Percentiles rank a stretch among this genome's conserved stretches.
phyloP scores from a whole-genome alignment of 1,284 basidiomycete genomes.

The Crepidotus sp. region DNA sequence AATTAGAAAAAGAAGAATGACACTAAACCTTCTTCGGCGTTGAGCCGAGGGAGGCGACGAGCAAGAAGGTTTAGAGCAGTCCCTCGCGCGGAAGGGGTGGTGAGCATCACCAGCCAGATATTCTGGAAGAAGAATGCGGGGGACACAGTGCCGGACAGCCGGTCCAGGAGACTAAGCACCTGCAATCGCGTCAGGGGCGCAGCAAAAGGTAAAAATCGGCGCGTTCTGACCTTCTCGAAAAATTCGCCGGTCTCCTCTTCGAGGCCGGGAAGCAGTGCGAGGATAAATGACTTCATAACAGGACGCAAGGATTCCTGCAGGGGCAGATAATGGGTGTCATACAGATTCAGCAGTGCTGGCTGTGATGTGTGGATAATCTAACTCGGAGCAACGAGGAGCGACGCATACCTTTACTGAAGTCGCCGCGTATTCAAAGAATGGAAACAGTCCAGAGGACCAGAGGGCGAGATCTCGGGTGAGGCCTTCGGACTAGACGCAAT shows the following conservation, averaged over 20 bases:
- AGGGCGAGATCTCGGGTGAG: slow-evolving; percentile 81
- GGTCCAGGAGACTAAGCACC: slow-evolving; percentile 80
- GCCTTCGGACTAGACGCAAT: slow-evolving; percentile 64
- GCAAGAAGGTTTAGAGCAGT: slow-evolving; percentile 84
- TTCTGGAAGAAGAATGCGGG: slow-evolving; percentile 91
- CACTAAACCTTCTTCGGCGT: slow-evolving; percentile 56
- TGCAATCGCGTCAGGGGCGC: slow-evolving; percentile 25
- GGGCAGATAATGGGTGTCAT: slow-evolving; percentile 86
- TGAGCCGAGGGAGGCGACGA: slow-evolving; percentile 64
- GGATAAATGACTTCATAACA: slow-evolving; percentile 87
- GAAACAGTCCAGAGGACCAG: slow-evolving; percentile 96
- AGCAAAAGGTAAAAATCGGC: background rate
- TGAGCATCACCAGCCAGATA: slow-evolving; percentile 89
- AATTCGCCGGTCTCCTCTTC: slow-evolving; percentile 96
- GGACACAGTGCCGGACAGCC: slow-evolving; percentile 74
- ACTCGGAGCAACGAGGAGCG: background rate
- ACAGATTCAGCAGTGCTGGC: slow-evolving; percentile 81
- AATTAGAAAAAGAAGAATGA: slow-evolving; percentile 4
- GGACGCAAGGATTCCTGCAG: slow-evolving; percentile 78
- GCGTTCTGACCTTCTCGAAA: slow-evolving; percentile 74
- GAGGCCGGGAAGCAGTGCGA: slow-evolving; percentile 87
- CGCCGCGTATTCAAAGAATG: slow-evolving; percentile 97
- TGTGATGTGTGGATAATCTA: slow-evolving; percentile 25
- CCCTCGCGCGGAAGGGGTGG: slow-evolving; percentile 78
- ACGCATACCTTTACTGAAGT: slow-evolving; percentile 79